Base-by-base conservation (phyloP, 176 grass and related monocot genomes). In the Pontederia crassipes region DNA sequence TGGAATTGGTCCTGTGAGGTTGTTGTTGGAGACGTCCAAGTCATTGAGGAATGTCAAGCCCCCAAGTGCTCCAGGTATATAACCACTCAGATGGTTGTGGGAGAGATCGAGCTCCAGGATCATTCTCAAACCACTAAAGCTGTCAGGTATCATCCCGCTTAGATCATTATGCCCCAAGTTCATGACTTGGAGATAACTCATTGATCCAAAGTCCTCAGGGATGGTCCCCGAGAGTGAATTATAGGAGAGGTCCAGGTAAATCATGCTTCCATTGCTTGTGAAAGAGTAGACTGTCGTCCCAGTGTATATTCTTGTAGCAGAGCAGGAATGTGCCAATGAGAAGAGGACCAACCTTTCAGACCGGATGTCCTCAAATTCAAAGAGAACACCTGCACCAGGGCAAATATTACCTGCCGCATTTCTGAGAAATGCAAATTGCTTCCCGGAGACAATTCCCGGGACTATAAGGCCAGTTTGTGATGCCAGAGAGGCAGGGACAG, bases 391-490 rank as follows among this genome's bases (percentile, higher is more conserved):
- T 1, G 93, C 93, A 13, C 87, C 87, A 0, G 93, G 87, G 49
- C 93, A 98, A 60, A 83, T 92, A 67, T 98, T 98, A 47, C 93
- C 93, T 1, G 81, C 93, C 75, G 91, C 93, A 0, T 98, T 98
- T 46, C 93, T 75, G 17, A 98, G 76, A 40, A 98, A 98, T 0
- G 82, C 93, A 47, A 98, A 98, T 71, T 89, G 73, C 82, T 98
- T 98, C 3, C 93, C 93, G 1, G 93, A 92, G 15, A 86, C 93
- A 0, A 92, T 72, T 3, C 93, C 93, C 1, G 74, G 84, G 2
- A 85, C 74, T 54, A 98, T 63, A 14, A 98, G 82, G 48, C 87
- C 93, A 1, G 84, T 59, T 71, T 92, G 87, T 12, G 49, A 81
- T 0, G 93, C 84, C 1, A 97, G 15, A 45, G 83, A 45, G 1